phyloP scores from a whole-genome alignment of 495 filamentous ascomycete species.

The Talaromyces nanjingensis region DNA sequence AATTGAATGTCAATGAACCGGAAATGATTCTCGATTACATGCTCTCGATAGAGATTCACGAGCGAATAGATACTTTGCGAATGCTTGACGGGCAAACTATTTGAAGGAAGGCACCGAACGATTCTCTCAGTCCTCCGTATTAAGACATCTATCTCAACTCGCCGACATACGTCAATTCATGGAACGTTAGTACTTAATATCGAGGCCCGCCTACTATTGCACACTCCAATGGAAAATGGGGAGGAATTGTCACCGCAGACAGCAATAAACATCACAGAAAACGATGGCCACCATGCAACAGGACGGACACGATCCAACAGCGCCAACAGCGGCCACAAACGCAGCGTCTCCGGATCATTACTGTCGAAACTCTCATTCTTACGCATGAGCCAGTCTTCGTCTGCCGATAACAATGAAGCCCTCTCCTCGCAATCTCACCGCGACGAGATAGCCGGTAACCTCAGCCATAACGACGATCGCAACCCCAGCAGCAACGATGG shows the following conservation, averaged over 20 bases:
- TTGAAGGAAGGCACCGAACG: not conserved
- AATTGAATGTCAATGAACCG: not conserved
- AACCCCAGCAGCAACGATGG: slow-evolving; percentile 26
- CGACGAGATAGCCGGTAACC: slow-evolving; percentile 27
- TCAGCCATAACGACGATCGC: slow-evolving; percentile 33
- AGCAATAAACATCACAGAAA: not conserved
- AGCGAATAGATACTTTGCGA: not conserved
- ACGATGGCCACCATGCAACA: not conserved
- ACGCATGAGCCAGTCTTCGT: slow-evolving; percentile 39
- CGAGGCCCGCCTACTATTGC: no score
- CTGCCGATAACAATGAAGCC: slow-evolving; percentile 12
- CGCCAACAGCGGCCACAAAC: slow-evolving; percentile 48
- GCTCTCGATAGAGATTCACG: not conserved
- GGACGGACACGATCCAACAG: slow-evolving; percentile 31
- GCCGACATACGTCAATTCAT: not conserved
- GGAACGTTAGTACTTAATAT: not conserved
- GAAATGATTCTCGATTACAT: not conserved
- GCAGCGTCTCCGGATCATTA: slow-evolving; percentile 60
- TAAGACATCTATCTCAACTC: not conserved
- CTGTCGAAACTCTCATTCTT: slow-evolving; percentile 46
- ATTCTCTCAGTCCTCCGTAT: not conserved
- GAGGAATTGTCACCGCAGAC: not conserved
- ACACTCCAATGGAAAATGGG: slow-evolving; percentile 7
- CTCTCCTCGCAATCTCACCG: slow-evolving; percentile 15
- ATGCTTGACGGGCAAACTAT: not conserved